phyloP scores from a whole-genome alignment of 1,139 yeast genomes.

The Hemisphaericaspora xylofermentans region DNA sequence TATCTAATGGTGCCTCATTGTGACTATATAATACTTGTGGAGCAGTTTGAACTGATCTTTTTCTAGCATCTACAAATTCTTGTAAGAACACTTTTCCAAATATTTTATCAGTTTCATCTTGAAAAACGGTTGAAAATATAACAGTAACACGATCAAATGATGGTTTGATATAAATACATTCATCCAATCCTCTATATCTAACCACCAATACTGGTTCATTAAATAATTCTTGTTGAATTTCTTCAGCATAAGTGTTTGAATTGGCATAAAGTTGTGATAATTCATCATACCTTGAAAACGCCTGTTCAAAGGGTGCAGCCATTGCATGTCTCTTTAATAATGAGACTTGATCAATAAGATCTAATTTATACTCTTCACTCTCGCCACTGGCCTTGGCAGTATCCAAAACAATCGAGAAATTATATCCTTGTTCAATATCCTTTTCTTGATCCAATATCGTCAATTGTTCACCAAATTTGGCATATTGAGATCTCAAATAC shows the following conservation, averaged over 20 bases:
- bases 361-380: slow-evolving; percentile 45
- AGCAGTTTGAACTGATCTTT: slow-evolving; percentile 93
- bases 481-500: slow-evolving; percentile 41
- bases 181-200: slow-evolving; percentile 84
- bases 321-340: slow-evolving; percentile 80
- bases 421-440: slow-evolving; percentile 72
- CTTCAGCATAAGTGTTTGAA: slow-evolving; percentile 50
- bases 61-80: slow-evolving; percentile 95
- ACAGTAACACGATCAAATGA: slow-evolving; percentile 96
- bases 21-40: slow-evolving; percentile 95
- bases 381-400: slow-evolving; percentile 42
- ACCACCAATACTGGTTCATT: slow-evolving; percentile 67
- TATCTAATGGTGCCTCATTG: slow-evolving; percentile 90
- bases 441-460: slow-evolving; percentile 23
- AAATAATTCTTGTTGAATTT: slow-evolving; percentile 46
- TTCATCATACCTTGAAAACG: slow-evolving; percentile 75
- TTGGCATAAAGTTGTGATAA: slow-evolving; percentile 57
- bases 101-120: slow-evolving; percentile 94
- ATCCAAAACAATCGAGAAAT: slow-evolving; percentile 75
- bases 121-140: slow-evolving; percentile 88
- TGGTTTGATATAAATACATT: slow-evolving; percentile 86
- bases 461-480: slow-evolving; percentile 29
- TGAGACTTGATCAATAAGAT: slow-evolving; percentile 63
- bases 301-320: slow-evolving; percentile 90
- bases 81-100: slow-evolving; percentile 95